phyloP scores from a whole-genome alignment of 805 yeast species.

The Candida oleophila region DNA sequence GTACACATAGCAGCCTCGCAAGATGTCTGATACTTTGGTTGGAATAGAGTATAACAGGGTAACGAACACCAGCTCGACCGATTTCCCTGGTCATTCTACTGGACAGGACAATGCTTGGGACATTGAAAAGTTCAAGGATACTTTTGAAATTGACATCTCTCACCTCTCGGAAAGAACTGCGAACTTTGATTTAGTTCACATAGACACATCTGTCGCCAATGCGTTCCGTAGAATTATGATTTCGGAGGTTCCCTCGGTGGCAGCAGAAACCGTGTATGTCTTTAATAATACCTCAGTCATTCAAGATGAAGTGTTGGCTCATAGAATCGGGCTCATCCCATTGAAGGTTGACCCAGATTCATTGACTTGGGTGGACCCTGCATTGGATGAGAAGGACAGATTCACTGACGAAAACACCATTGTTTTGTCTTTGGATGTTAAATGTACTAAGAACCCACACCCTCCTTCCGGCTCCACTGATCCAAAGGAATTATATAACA shows the following conservation, averaged over 20 bases:
- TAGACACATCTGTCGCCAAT: slow-evolving; percentile 92
- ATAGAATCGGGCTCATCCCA: slow-evolving; percentile 91
- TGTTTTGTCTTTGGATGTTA: slow-evolving; percentile 75
- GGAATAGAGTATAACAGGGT: slow-evolving; percentile 90
- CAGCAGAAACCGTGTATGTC: slow-evolving; percentile 87
- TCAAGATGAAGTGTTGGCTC: slow-evolving; percentile 96
- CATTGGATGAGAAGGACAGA: slow-evolving; percentile 58
- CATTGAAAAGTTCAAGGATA: slow-evolving; percentile 70
- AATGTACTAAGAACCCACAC: slow-evolving; percentile 82
- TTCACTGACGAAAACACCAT: slow-evolving; percentile 88
- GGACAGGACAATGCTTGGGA: slow-evolving; percentile 76
- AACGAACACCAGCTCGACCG: slow-evolving; percentile 83
- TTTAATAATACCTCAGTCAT: slow-evolving; percentile 95
- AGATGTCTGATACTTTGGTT: slow-evolving; percentile 54
- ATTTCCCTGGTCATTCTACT: slow-evolving; percentile 77
- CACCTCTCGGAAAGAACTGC: slow-evolving; percentile 67
- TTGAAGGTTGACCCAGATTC: slow-evolving; percentile 87
- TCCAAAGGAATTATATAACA: slow-evolving; percentile 80
- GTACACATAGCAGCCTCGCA: too few relatives aligned
- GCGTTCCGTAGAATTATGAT: slow-evolving; percentile 97
- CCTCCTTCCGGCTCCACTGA: slow-evolving; percentile 77
- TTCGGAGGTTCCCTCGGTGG: slow-evolving; percentile 93
- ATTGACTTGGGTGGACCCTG: slow-evolving; percentile 76
- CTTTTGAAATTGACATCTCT: slow-evolving; percentile 65
- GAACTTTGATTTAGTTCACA: slow-evolving; percentile 80